These are phyloP conservation scores for Ustilago lituana DNA, from an alignment of 1,284 basidiomycete genomes.

Conservation along the genomic window DNA sequence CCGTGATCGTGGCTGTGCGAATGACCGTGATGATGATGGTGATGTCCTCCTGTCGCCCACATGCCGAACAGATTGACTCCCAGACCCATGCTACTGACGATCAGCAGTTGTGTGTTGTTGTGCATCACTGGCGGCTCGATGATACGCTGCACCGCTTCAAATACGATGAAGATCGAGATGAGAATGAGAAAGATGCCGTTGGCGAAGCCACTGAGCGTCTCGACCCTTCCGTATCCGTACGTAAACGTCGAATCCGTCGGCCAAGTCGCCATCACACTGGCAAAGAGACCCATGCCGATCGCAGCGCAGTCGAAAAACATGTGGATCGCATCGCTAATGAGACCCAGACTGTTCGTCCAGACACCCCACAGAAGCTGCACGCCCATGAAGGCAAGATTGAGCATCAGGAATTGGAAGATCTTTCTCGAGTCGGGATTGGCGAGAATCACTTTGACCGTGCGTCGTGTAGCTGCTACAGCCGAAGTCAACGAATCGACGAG, in stretches of 20 bases:
- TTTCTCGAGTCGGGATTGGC: conserved; percentile 89
- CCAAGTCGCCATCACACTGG: conserved; percentile 98
- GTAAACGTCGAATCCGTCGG: conserved; percentile 92
- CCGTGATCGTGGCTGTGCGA: conserved; percentile 79
- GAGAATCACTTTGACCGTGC: conserved; percentile 80
- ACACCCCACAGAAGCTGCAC: conserved; percentile 75
- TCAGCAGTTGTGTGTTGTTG: conserved; percentile 88
- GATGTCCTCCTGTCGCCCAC: conserved; percentile 86
- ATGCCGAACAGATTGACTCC: conserved; percentile 97
- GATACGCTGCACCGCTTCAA: conserved; percentile 95
- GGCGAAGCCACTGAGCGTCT: conserved; percentile 96
- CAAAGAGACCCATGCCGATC: conserved; percentile 92
- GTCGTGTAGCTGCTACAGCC: conserved; percentile 44
- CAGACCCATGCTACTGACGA: conserved; percentile 88
- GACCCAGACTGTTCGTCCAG: conserved; percentile 94
- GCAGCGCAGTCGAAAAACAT: conserved; percentile 99
- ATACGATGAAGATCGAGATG: conserved; percentile 97
- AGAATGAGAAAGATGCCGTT: conserved; percentile 96
- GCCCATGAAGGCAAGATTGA: conserved; percentile 96
- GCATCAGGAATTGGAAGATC: conserved; percentile 94
- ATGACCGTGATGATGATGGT: conserved; percentile 63
- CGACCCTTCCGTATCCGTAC: conserved; percentile 97
- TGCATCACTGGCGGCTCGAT: conserved; percentile 94
- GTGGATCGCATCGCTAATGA: conserved; percentile 98
- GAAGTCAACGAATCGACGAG: conserved; percentile 26